A percentile compares a stretch with the other conserved stretches of the same genome.
Evolutionary conservation across 2,329 filamentous ascomycete genomes (phyloP).

Genomic region (Ophiostoma quercus): DNA sequence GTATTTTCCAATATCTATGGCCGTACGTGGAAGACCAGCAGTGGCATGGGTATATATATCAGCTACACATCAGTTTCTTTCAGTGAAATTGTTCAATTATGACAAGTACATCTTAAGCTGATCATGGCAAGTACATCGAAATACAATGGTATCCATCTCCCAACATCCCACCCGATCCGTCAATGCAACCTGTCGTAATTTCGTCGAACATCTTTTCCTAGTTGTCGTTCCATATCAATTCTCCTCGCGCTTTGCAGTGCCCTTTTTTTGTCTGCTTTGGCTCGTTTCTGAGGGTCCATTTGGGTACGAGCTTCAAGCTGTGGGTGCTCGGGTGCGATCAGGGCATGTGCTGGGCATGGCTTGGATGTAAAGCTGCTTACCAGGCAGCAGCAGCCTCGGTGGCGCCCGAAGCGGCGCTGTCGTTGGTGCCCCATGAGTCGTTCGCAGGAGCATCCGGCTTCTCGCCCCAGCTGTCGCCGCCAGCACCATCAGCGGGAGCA

Average conservation of each 20-base stretch:
- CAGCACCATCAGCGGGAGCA: slow-evolving; percentile 2
- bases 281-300: not conserved
- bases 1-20: too few species aligned
- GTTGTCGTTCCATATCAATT: not conserved
- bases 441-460: not conserved
- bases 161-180: slow-evolving; percentile 1
- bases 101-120: not conserved
- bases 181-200: not conserved
- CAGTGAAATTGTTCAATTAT: not conserved
- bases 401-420: not conserved
- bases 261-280: not conserved
- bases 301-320: not conserved
- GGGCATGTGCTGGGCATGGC: not conserved
- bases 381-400: not conserved
- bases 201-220: not conserved
- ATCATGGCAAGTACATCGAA: slow-evolving; percentile 1
- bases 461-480: slow-evolving; percentile 1
- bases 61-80: too few species aligned
- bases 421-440: slow-evolving; percentile 2
- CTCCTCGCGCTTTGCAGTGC: not conserved
- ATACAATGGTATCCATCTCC: slow-evolving; percentile 1
- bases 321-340: not conserved
- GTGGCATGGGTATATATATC: too few species aligned
- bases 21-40: too few species aligned
- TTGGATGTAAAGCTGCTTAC: not conserved